phyloP scores from a whole-genome alignment of 495 filamentous ascomycete species.

The Aspergillus taichungensis region DNA sequence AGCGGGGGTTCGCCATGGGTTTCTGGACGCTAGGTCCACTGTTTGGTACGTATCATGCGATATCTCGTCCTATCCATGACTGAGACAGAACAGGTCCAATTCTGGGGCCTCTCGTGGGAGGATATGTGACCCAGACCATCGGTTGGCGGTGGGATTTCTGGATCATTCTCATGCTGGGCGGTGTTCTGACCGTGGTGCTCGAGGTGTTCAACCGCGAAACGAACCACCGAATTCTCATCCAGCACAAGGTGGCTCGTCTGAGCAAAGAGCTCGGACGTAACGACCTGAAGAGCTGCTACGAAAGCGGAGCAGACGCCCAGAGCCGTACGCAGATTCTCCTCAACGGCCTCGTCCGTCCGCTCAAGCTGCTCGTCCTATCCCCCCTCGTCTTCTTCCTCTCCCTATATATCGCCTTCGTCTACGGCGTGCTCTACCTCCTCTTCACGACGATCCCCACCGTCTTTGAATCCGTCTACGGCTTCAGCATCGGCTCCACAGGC shows the following conservation, averaged over 20 bases:
- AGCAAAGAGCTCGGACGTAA: slow-evolving; percentile 46
- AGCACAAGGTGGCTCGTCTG: slow-evolving; percentile 41
- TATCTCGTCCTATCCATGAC: no score
- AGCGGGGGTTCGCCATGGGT: slow-evolving; percentile 33
- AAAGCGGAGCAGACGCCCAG: slow-evolving; percentile 18
- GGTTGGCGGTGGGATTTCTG: slow-evolving; percentile 28
- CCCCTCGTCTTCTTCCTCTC: slow-evolving; percentile 48
- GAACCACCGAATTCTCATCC: slow-evolving; percentile 40
- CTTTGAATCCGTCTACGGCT: slow-evolving; percentile 31
- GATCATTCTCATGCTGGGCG: slow-evolving; percentile 50
- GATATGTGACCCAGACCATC: slow-evolving; percentile 40
- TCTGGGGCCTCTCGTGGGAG: slow-evolving; percentile 39
- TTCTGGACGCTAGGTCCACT: slow-evolving; percentile 49
- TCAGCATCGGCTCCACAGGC: slow-evolving; percentile 40
- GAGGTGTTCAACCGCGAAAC: slow-evolving; percentile 33
- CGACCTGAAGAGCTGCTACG: slow-evolving; percentile 37
- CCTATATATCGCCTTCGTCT: slow-evolving; percentile 45
- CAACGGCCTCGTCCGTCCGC: slow-evolving; percentile 37
- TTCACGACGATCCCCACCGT: slow-evolving; percentile 49
- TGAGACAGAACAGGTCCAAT: slow-evolving; percentile 36
- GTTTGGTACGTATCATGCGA: not conserved
- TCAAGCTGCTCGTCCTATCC: slow-evolving; percentile 40
- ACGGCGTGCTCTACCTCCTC: slow-evolving; percentile 50
- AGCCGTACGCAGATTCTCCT: slow-evolving; percentile 26
- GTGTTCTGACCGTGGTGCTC: not conserved